Percentiles rank a stretch among this genome's conserved stretches.
phyloP scores from a whole-genome alignment of 2,329 filamentous ascomycete species.

The Cercospora janseana region DNA sequence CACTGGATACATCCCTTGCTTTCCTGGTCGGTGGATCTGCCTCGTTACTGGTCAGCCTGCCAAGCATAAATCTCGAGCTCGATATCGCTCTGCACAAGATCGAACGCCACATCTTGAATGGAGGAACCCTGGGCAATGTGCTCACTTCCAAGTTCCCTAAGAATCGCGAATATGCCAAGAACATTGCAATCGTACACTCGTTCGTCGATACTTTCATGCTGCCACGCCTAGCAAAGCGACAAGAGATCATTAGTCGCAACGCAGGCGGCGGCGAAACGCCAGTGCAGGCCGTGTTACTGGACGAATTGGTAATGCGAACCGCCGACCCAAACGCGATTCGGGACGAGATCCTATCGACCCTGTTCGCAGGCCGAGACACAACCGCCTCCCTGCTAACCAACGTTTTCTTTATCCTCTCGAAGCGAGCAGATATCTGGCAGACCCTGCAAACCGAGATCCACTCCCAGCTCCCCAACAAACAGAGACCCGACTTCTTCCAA shows the following conservation, averaged over 20 bases:
- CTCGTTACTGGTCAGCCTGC: not conserved
- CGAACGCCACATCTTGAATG: not conserved
- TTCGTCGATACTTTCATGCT: conserved; percentile 14
- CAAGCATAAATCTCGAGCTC: not conserved
- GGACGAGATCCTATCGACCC: conserved; percentile 47
- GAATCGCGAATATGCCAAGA: conserved; percentile 10
- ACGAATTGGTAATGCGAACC: conserved; percentile 52
- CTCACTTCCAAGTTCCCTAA: not conserved
- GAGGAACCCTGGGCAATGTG: conserved; percentile 1
- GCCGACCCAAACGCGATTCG: conserved; percentile 41
- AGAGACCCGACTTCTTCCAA: conserved; percentile 39
- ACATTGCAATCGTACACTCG: conserved; percentile 4
- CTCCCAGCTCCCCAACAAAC: conserved; percentile 30
- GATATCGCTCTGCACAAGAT: not conserved
- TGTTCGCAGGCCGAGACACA: conserved; percentile 52
- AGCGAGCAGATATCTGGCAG: conserved; percentile 18
- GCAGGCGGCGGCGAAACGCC: conserved; percentile 14
- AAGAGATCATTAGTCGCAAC: conserved; percentile 4
- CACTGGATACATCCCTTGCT: conserved; percentile 11
- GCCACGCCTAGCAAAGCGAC: not conserved
- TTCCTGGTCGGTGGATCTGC: conserved; percentile 9
- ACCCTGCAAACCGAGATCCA: conserved; percentile 23
- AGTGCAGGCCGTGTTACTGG: conserved; percentile 52
- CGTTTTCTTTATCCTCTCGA: conserved; percentile 32
- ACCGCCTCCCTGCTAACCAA: conserved; percentile 49